phyloP scores from a whole-genome alignment of 768 basidiomycete genomes.

The Tulasnella sp. region DNA sequence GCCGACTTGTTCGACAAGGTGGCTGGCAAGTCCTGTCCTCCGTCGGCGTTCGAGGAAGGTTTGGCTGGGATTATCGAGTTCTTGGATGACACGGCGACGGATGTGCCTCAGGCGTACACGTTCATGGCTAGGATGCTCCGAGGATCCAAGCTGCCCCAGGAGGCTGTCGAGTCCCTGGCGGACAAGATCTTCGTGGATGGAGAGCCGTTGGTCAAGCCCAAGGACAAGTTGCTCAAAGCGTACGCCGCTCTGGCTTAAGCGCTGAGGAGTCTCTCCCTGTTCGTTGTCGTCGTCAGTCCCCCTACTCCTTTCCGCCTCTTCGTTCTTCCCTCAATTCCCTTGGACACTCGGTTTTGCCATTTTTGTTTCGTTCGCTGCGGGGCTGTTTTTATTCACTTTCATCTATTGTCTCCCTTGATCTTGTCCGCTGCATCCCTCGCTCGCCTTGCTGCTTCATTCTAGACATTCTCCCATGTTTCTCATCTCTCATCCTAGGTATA shows the following conservation, averaged over 20 bases:
- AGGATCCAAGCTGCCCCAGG: constrained; percentile 47
- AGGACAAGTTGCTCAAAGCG: constrained; percentile 31
- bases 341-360: background rate
- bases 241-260: constrained; percentile 12
- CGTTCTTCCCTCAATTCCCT: background rate
- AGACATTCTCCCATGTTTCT: background rate
- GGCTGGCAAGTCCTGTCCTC: constrained; percentile 46
- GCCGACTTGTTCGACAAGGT: constrained; percentile 63
- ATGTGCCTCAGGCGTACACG: constrained; percentile 78
- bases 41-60: constrained; percentile 64
- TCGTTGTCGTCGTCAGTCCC: background rate
- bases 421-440: background rate
- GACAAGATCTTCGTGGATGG: constrained; percentile 34
- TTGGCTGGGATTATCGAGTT: constrained; percentile 61
- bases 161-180: constrained; percentile 40
- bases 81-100: constrained; percentile 82
- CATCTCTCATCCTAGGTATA: background rate
- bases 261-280: too few species aligned
- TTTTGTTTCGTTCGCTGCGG: background rate
- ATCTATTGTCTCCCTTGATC: background rate
- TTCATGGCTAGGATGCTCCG: constrained; percentile 69
- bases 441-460: background rate
- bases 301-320: background rate
- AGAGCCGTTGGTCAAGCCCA: constrained; percentile 32
- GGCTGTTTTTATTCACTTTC: constrained; percentile 10